Evolutionary conservation across 2,329 filamentous ascomycete species (phyloP).

Genomic region (Pestalotiopsis fici): DNA sequence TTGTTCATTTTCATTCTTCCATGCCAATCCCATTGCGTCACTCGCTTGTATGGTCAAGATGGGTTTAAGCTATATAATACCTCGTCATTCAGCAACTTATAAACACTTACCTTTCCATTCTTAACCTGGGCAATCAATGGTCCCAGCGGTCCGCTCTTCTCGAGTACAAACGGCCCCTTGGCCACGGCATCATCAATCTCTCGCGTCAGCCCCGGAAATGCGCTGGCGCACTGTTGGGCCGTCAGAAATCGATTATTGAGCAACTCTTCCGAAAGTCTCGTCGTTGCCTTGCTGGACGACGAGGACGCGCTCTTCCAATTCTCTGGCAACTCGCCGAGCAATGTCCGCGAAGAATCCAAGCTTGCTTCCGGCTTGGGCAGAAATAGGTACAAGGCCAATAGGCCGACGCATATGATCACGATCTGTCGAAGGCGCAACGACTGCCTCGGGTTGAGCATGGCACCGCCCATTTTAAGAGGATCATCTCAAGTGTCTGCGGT

Average conservation of each 20-base stretch:
- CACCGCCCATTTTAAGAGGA: background rate
- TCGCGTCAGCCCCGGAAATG: slow-evolving; percentile 47
- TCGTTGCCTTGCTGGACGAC: background rate
- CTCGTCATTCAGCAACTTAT: background rate
- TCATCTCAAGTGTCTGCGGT: background rate
- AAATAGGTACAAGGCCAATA: slow-evolving; percentile 28
- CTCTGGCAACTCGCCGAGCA: slow-evolving; percentile 9
- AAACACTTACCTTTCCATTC: slow-evolving; percentile 36
- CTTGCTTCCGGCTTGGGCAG: slow-evolving; percentile 22
- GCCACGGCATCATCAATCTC: slow-evolving; percentile 47
- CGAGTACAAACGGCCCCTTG: slow-evolving; percentile 43
- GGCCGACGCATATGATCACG: slow-evolving; percentile 24
- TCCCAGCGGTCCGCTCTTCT: slow-evolving; percentile 35
- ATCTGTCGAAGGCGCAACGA: slow-evolving; percentile 27
- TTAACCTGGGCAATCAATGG: slow-evolving; percentile 43
- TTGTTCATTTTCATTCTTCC: no score
- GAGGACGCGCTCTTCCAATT: background rate
- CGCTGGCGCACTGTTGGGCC: slow-evolving; percentile 40
- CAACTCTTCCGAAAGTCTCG: slow-evolving; percentile 15
- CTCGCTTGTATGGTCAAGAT: no score
- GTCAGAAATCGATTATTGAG: slow-evolving; percentile 40
- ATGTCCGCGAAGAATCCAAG: slow-evolving; percentile 2
- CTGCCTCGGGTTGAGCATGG: slow-evolving; percentile 7
- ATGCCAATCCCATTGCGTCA: no score
- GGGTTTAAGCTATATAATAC: no score